Evolutionary conservation across 495 filamentous ascomycete genomes (phyloP).

Genomic region (Penicillium angulare): DNA sequence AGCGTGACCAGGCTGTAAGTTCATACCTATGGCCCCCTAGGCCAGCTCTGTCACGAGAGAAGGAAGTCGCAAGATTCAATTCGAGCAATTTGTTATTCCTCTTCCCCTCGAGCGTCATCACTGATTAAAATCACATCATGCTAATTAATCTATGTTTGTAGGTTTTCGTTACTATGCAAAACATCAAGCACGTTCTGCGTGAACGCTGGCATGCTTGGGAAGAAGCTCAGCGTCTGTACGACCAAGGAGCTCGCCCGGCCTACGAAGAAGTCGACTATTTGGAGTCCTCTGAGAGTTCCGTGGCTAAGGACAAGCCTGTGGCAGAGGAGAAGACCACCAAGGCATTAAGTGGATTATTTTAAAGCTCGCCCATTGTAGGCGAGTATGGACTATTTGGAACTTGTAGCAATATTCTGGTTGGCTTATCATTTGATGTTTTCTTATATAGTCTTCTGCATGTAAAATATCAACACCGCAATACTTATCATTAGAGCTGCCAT

Average conservation of each 20-base stretch:
- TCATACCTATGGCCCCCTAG: background rate
- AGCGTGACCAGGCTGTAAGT: conserved; percentile 63
- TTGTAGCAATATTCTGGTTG: conserved; percentile 11
- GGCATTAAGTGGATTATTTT: conserved; percentile 1
- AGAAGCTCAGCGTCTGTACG: conserved; percentile 71
- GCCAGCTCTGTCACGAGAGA: background rate
- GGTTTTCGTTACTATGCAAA: conserved; percentile 69
- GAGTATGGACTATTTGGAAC: background rate
- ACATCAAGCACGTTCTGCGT: conserved; percentile 79
- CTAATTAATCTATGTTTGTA: conserved; percentile 29
- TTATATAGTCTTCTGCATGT: conserved; percentile 8
- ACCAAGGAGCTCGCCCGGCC: conserved; percentile 47
- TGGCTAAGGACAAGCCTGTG: conserved; percentile 8
- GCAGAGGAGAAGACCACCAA: conserved; percentile 12
- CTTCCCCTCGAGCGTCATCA: too few relatives aligned
- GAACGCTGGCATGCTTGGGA: conserved; percentile 91
- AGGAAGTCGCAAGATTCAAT: too few relatives aligned
- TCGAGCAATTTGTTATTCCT: background rate
- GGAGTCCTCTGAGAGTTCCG: conserved; percentile 7
- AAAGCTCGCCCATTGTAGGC: background rate
- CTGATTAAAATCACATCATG: background rate
- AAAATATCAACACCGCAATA: conserved; percentile 15
- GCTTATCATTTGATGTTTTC: conserved; percentile 2
- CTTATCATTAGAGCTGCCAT: background rate
- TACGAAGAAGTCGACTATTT: conserved; percentile 7